phyloP scores from a whole-genome alignment of 768 basidiomycete species.

The Hebeloma cylindrosporum region DNA sequence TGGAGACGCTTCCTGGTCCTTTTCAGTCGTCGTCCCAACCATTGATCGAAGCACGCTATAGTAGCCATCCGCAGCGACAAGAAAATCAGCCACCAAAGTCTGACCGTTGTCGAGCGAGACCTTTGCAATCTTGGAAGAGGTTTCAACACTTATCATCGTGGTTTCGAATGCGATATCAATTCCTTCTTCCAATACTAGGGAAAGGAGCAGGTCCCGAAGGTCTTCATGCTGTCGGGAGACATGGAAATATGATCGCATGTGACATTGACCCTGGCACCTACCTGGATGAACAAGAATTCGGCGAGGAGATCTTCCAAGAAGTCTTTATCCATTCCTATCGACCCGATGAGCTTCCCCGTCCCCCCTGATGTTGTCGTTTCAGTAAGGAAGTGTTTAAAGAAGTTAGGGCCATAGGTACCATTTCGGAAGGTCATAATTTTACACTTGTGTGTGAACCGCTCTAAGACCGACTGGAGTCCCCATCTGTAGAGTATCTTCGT shows the following conservation, averaged over 20 bases:
- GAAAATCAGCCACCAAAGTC: slow-evolving; percentile 45
- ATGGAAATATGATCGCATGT: neutral
- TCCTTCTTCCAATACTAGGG: slow-evolving; percentile 46
- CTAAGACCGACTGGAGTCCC: slow-evolving; percentile 47
- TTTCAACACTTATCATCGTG: slow-evolving; percentile 32
- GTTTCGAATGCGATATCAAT: slow-evolving; percentile 43
- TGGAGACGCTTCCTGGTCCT: slow-evolving; percentile 12
- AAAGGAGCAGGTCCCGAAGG: slow-evolving; percentile 46
- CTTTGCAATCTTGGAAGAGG: slow-evolving; percentile 23
- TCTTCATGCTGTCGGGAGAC: slow-evolving; percentile 45
- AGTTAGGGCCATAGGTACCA: slow-evolving; percentile 1
- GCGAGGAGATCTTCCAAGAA: slow-evolving; percentile 31
- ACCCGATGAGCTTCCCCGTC: slow-evolving; percentile 43
- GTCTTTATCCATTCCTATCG: slow-evolving; percentile 40
- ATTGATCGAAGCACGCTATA: slow-evolving; percentile 35
- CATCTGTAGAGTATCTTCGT: slow-evolving; percentile 54
- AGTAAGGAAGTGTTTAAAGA: neutral
- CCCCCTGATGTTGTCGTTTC: slow-evolving; percentile 33
- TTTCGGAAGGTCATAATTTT: slow-evolving; percentile 24
- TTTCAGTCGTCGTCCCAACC: slow-evolving; percentile 21
- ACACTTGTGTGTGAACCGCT: slow-evolving; percentile 35
- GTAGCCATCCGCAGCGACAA: slow-evolving; percentile 61
- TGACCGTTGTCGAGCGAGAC: slow-evolving; percentile 42
- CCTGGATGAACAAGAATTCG: slow-evolving; percentile 42
- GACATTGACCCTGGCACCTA: slow-evolving; percentile 21